These are phyloP conservation scores for Yamadazyma paraphyllophila DNA, from an alignment of 805 yeast genomes.

Conservation along the genomic window DNA sequence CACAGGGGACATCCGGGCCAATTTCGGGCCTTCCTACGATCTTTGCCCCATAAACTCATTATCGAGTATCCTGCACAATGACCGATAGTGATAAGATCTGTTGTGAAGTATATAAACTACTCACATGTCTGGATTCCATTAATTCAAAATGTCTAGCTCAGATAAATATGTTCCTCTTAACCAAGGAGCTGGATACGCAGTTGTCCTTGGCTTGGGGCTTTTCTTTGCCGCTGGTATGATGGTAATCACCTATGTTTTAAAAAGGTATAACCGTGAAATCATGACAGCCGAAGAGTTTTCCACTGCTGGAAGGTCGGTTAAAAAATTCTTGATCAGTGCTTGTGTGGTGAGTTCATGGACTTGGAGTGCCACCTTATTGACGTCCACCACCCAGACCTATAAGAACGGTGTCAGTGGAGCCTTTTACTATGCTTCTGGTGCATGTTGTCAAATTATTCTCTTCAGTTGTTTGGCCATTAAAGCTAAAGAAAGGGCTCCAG, in stretches of 20 bases:
- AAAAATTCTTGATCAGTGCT: slow-evolving; percentile 78
- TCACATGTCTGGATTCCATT: not conserved
- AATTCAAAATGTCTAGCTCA: not conserved
- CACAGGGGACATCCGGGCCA: not conserved
- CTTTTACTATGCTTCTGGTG: slow-evolving; percentile 87
- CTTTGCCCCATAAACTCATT: not conserved
- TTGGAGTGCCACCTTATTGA: slow-evolving; percentile 44
- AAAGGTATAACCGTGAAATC: slow-evolving; percentile 78
- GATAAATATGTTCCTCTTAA: slow-evolving; percentile 38
- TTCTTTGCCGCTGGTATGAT: slow-evolving; percentile 81
- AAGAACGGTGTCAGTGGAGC: slow-evolving; percentile 75
- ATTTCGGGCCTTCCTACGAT: not conserved
- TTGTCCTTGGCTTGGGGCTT: slow-evolving; percentile 84
- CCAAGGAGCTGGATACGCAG: slow-evolving; percentile 84
- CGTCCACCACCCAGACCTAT: slow-evolving; percentile 70
- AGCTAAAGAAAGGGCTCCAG: slow-evolving; percentile 86
- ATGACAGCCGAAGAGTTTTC: slow-evolving; percentile 93
- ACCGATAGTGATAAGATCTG: too few relatives aligned
- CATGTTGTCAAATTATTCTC: slow-evolving; percentile 80
- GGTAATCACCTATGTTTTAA: slow-evolving; percentile 62
- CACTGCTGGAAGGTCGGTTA: slow-evolving; percentile 88
- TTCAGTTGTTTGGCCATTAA: slow-evolving; percentile 87
- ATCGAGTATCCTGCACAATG: not conserved
- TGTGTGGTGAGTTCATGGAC: slow-evolving; percentile 96
- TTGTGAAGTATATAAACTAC: not conserved